Conservation (phyloP, 1,139 yeast species). For the Arxiozyma bovina region DNA sequence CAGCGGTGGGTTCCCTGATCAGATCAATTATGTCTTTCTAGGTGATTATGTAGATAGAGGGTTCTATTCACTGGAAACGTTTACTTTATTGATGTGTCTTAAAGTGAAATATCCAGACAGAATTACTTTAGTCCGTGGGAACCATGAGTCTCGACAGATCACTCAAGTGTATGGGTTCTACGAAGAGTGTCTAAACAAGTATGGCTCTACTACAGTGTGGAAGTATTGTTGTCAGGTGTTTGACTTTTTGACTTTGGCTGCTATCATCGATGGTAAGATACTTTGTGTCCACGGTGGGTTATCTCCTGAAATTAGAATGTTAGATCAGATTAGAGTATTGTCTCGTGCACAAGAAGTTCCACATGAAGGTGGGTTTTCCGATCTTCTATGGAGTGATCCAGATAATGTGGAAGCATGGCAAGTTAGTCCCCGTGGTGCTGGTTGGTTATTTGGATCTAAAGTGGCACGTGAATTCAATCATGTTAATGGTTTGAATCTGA, state of each 20-base stretch:
- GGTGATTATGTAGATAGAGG: constrained; percentile 99
- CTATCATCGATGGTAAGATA: constrained; percentile 87
- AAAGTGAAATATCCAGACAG: constrained; percentile 82
- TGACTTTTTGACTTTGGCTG: constrained; percentile 86
- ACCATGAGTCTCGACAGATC: constrained; percentile 90
- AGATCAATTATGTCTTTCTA: constrained; percentile 66
- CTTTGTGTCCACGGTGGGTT: constrained; percentile 95
- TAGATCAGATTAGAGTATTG: constrained; percentile 88
- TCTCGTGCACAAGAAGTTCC: constrained; percentile 99
- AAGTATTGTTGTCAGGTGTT: constrained; percentile 94
- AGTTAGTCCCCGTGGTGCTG: constrained; percentile 97
- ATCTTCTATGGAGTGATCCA: constrained; percentile 95
- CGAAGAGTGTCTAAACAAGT: constrained; percentile 84
- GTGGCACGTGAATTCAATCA: constrained; percentile 92
- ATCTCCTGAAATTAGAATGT: constrained; percentile 95
- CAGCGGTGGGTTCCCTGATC: constrained; percentile 87
- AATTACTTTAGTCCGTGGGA: constrained; percentile 83
- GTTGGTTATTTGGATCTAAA: constrained; percentile 86
- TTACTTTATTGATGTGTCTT: constrained; percentile 80
- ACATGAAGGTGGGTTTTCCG: constrained; percentile 98
- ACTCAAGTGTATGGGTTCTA: constrained; percentile 93
- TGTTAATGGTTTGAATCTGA: constrained; percentile 74
- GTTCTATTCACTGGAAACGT: constrained; percentile 85
- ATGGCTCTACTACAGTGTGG: constrained; percentile 97
- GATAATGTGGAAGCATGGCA: constrained; percentile 98